Base-by-base conservation (phyloP, 352 stramenopile species). In the Pythium guiyangense region DNA sequence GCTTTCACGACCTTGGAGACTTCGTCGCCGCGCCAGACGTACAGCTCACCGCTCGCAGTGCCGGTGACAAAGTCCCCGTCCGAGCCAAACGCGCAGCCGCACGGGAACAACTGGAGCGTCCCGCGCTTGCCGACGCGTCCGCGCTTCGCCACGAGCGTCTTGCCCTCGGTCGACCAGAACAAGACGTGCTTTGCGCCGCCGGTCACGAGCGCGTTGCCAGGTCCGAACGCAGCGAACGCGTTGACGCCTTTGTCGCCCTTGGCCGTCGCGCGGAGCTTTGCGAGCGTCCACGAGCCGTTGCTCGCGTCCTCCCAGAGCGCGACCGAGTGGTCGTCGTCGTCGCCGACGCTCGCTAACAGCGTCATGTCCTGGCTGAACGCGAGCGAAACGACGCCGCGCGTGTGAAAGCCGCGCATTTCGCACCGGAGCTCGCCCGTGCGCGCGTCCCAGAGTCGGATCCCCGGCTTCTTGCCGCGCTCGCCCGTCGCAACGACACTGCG, bases 401-500 rank as follows among this genome's bases (percentile, higher is more conserved):
- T 39, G 52, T 96, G 84, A 42, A 85, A 82, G 0, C 79, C 78
- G 37, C 77, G 81, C 22, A 94, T 60, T 59, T 85, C 77, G 20
- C 63, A 73, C 10, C 81, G 69, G 26, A 90, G 56, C 43, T 79
- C 80, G 0, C 84, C 83, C 0, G 80, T 92, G 50, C 89, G 79
- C 0, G 79, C 75, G 57, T 95, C 82, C 90, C 90, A 97, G 25
- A 97, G 60, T 18, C 88, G 79, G 26, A 97, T 63, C 27, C 63
- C 59, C 1, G 79, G 79, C 15, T 82, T 82, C 57, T 92, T 92
- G 10, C 87, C 88, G 3, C 81, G 70, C 46, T 97, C 83, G 25
- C 88, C 92, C 0, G 88, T 97, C 11, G 90, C 92, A 4, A 95
- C 77, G n/a, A 97, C 70, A 26, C 79, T 71, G 3, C 79, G 66